Conservation (phyloP, 306 rosid species). For the Mimosa bimucronata region DNA sequence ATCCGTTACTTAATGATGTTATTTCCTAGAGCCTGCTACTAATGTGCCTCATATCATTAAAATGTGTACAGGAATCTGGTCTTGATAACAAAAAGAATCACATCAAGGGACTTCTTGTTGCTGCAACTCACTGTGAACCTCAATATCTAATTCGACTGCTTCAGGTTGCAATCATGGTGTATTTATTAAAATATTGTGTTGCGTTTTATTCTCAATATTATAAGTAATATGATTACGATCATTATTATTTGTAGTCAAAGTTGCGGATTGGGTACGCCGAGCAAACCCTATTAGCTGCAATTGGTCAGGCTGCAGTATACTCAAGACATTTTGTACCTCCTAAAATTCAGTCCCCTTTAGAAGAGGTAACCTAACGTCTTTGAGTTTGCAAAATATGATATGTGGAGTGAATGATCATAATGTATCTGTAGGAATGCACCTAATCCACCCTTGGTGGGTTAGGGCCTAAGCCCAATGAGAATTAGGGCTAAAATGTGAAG, state of each 20-base stretch:
- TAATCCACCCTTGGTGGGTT: no score
- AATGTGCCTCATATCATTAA: slow-evolving; percentile 23
- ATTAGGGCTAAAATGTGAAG: no score
- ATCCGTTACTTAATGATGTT: slow-evolving; percentile 17
- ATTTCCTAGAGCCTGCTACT: slow-evolving; percentile 28
- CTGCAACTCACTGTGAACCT: slow-evolving; percentile 93
- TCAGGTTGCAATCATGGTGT: slow-evolving; percentile 62
- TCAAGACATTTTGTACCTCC: slow-evolving; percentile 66
- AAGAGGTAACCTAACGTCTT: slow-evolving; percentile 66
- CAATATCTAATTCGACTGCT: slow-evolving; percentile 78
- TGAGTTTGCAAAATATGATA: slow-evolving; percentile 32
- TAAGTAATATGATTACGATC: neutral
- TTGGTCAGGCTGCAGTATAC: slow-evolving; percentile 89
- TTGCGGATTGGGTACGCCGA: slow-evolving; percentile 88
- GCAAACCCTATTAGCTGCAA: slow-evolving; percentile 87
- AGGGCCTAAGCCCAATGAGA: no score
- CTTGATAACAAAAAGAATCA: slow-evolving; percentile 87
- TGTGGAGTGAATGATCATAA: slow-evolving; percentile 11
- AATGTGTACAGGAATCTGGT: slow-evolving; percentile 82
- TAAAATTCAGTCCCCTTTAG: slow-evolving; percentile 69
- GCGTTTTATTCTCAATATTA: slow-evolving; percentile 23
- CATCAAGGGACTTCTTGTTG: slow-evolving; percentile 85
- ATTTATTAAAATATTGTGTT: slow-evolving; percentile 31
- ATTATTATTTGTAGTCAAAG: slow-evolving; percentile 52
- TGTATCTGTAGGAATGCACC: no score